Conservation (phyloP, 2,329 filamentous ascomycete genomes). For the Fusarium anguioides region DNA sequence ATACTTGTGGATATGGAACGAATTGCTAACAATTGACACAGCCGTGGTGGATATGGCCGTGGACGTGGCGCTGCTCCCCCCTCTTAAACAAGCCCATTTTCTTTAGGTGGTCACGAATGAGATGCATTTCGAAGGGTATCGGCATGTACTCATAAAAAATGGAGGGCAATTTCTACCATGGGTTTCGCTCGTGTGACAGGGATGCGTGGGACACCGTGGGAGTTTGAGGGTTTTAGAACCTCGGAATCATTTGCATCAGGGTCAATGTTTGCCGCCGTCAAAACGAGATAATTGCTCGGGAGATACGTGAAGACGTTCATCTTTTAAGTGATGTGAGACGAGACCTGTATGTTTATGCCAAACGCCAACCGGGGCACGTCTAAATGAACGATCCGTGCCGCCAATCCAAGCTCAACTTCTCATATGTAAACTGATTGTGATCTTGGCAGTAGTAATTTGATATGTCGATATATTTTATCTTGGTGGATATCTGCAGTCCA, state of each 20-base stretch:
- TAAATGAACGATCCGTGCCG: constrained; percentile 22
- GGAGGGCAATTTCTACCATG: constrained; percentile 55
- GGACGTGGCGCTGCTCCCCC: constrained; percentile 82
- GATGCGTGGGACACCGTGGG: constrained; percentile 57
- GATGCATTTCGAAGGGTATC: constrained; percentile 57
- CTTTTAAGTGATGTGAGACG: constrained; percentile 42
- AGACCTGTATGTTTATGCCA: constrained; percentile 27
- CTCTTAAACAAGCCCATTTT: constrained; percentile 63
- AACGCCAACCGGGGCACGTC: constrained; percentile 19
- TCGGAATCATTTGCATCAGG: constrained; percentile 62
- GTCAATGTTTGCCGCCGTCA: constrained; percentile 55
- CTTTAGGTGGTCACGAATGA: constrained; percentile 58
- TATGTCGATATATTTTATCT: neutral
- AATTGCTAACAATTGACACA: constrained; percentile 55
- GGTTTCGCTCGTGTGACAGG: constrained; percentile 54
- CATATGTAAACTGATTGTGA: constrained; percentile 17
- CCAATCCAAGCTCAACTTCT: neutral
- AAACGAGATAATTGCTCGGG: constrained; percentile 49
- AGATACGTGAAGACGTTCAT: constrained; percentile 46
- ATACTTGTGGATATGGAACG: neutral
- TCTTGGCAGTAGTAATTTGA: neutral
- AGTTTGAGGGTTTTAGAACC: constrained; percentile 61
- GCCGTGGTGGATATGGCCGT: constrained; percentile 90
- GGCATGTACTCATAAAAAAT: constrained; percentile 62
- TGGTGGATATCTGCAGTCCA: neutral